Base-by-base conservation (phyloP, 805 yeast species). In the Candida incommunis region DNA sequence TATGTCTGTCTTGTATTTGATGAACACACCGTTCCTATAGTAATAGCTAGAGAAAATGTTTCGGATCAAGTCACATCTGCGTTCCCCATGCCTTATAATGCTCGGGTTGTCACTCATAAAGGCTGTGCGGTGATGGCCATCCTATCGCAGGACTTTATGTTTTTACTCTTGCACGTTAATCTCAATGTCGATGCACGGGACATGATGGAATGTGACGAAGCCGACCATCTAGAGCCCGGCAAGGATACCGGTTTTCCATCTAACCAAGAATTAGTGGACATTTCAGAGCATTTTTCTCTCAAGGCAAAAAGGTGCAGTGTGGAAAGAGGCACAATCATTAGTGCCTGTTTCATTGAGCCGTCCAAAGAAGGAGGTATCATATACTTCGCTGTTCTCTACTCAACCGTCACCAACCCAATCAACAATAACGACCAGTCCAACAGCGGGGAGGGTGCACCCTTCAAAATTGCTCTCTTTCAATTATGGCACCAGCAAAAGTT, bases 81-180 rank as follows among this genome's bases (percentile, higher is more conserved):
- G 37, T 31, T 31, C 18, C 37, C 37, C 37, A 31, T 31, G 37
- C 37, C 37, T n/a, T 31, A 4, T 18, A 31, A 31, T 18, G 37
- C 37, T 9, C 37, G 37, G 5, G 18, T 31, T 18, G 37, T 31
- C 18, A 16, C 37, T 16, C 18, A 7, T n/a, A 11, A 31, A 18
- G 18, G 7, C 4, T 5, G 37, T n/a, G n/a, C 7, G 18, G 4
- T n/a, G 9, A 7, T 31, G 37, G 37, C 37, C 18, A n/a, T 31
- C n/a, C 37, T 31, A 18, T 31, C 37, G 20, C 37, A 31, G 18
- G 37, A 31, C n/a, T 31, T 31, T 18, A 31, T 31, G 37, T 31
- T 31, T n/a, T 5, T n/a, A 5, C 4, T 9, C 9, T 5, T 11
- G 9, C 11, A n/a, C 4, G 37, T 31, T n/a, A 25, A 13, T 25